phyloP scores from a whole-genome alignment of 2,329 filamentous ascomycete genomes.

The Coniochaeta sp. region DNA sequence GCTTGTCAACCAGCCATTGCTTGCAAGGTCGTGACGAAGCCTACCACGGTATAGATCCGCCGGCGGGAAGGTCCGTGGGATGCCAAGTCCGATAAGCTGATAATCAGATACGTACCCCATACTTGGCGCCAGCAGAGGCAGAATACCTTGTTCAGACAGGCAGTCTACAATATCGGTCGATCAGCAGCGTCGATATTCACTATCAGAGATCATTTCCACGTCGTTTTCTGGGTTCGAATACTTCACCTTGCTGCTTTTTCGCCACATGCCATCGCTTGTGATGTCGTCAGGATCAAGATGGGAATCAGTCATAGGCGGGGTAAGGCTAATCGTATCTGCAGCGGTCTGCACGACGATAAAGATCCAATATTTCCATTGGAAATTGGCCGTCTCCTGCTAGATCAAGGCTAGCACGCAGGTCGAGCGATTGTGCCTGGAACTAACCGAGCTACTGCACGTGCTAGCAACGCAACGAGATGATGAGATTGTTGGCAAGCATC shows the following conservation, averaged over 20 bases:
- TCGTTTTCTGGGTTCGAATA: background rate
- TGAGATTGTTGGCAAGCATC: background rate
- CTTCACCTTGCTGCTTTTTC: background rate
- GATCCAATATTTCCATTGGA: background rate
- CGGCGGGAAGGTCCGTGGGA: background rate
- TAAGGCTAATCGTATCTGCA: background rate
- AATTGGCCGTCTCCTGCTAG: background rate
- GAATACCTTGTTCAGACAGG: too few relatives aligned
- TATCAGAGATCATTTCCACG: background rate
- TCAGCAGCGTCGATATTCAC: background rate
- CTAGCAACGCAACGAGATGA: background rate
- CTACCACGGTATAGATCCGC: background rate
- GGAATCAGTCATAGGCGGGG: background rate
- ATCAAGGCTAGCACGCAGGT: background rate
- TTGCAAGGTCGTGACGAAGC: background rate
- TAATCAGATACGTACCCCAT: too few relatives aligned
- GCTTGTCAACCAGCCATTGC: background rate
- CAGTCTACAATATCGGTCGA: too few relatives aligned
- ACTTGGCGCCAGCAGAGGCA: background rate
- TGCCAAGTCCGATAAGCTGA: background rate
- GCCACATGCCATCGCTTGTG: background rate
- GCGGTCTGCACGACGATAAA: background rate
- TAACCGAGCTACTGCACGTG: background rate
- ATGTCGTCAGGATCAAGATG: background rate
- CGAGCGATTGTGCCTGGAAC: background rate